Conservation (phyloP, 495 filamentous ascomycete genomes). For the Geoglossum glabrum region DNA sequence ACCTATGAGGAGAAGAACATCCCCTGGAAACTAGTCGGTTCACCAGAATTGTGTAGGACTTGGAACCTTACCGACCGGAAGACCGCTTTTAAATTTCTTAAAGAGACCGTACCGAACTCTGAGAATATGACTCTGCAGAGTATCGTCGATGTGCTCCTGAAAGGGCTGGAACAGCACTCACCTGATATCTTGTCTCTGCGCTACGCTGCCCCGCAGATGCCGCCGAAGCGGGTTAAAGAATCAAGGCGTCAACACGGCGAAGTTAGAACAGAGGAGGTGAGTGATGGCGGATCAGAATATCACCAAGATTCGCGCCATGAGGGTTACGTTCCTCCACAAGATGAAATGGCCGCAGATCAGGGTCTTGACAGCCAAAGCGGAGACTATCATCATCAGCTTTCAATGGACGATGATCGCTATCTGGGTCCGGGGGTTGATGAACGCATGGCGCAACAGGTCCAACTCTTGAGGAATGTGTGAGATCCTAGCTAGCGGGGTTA, state of each 20-base stretch:
- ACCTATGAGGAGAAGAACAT: conserved; percentile 5
- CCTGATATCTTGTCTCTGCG: not conserved
- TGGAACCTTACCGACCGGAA: conserved; percentile 4
- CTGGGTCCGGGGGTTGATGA: not conserved
- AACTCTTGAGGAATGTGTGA: not conserved
- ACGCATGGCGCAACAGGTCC: not conserved
- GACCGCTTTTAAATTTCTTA: conserved; percentile 1
- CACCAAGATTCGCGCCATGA: not conserved
- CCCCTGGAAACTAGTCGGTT: conserved; percentile 4
- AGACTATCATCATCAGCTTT: not conserved
- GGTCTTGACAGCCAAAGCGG: not conserved
- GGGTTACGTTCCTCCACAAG: not conserved
- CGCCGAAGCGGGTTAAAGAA: not conserved
- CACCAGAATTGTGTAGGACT: not conserved
- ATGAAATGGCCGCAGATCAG: not conserved
- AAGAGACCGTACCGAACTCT: not conserved
- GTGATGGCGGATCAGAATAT: not conserved
- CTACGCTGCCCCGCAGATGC: not conserved
- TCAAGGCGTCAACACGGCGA: not conserved
- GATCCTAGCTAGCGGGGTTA: not conserved
- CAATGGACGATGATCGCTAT: not conserved
- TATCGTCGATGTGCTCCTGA: not conserved
- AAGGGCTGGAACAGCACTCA: not conserved
- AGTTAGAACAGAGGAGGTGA: not conserved
- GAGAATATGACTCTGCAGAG: not conserved